Conservation (phyloP, 176 grass and related monocot genomes). For the Carex scoparia region DNA sequence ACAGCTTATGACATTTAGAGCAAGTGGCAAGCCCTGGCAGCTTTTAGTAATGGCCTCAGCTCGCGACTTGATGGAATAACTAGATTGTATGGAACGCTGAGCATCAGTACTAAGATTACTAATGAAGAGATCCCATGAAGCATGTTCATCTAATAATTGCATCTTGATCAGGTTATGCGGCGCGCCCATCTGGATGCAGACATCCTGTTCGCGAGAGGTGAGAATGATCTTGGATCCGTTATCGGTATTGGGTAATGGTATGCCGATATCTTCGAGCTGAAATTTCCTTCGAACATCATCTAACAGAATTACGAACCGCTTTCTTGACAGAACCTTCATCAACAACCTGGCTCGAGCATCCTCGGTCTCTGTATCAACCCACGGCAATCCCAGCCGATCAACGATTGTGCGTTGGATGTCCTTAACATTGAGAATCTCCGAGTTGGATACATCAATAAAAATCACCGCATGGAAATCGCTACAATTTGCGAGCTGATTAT, state of each 20-base stretch:
- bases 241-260: conserved; percentile 37
- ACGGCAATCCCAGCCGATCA: conserved; percentile 48
- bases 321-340: conserved; percentile 34
- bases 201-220: conserved; percentile 34
- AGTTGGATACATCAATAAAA: conserved; percentile 60
- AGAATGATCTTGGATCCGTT: conserved; percentile 53
- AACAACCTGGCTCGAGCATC: conserved; percentile 44
- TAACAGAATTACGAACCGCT: conserved; percentile 58
- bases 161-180: conserved; percentile 44
- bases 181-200: conserved; percentile 63
- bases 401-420: conserved; percentile 53
- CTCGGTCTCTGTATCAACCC: conserved; percentile 43
- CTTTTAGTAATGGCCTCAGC: conserved; percentile 27
- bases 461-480: conserved; percentile 40
- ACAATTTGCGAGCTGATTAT: conserved; percentile 44
- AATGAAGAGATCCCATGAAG: conserved; percentile 45
- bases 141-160: conserved; percentile 23
- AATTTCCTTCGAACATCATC: conserved; percentile 62
- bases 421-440: conserved; percentile 37
- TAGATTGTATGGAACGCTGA: conserved; percentile 11
- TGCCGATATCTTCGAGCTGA: conserved; percentile 44
- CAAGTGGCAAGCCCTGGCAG: conserved; percentile 62
- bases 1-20: conserved; percentile 48
- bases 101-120: conserved; percentile 45
- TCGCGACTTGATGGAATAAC: not conserved